A percentile compares a stretch with the other conserved stretches of the same genome.
Evolutionary conservation across 768 basidiomycete genomes (phyloP).

Genomic region (Boletus tylopilopsis): DNA sequence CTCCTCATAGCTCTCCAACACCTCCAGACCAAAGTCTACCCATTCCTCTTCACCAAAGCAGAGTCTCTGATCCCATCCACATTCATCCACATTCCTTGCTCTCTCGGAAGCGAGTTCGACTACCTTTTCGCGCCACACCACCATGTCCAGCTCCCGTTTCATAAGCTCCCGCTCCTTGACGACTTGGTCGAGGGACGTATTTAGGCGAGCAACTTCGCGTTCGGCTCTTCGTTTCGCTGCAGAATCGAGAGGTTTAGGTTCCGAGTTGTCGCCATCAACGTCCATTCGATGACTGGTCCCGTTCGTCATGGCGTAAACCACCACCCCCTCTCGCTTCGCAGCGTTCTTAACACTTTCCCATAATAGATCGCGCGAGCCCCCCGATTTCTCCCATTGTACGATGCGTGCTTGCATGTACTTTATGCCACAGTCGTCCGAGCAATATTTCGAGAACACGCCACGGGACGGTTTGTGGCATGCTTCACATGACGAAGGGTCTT

Average conservation of each 20-base stretch:
- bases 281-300: constrained; percentile 24
- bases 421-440: constrained; percentile 84
- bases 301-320: constrained; percentile 41
- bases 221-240: constrained; percentile 46
- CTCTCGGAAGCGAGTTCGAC: constrained; percentile 65
- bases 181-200: constrained; percentile 50
- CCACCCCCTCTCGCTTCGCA: constrained; percentile 66
- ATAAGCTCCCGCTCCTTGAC: constrained; percentile 59
- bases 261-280: constrained; percentile 8
- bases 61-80: constrained; percentile 87
- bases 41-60: constrained; percentile 82
- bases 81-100: constrained; percentile 61
- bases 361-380: constrained; percentile 58
- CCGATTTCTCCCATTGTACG: constrained; percentile 56
- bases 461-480: constrained; percentile 81
- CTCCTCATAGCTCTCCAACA: constrained; percentile 67
- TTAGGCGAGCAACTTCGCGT: constrained; percentile 55
- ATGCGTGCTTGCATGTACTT: constrained; percentile 67
- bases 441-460: constrained; percentile 85
- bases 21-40: constrained; percentile 61
- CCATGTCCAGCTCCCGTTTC: constrained; percentile 65
- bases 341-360: constrained; percentile 76
- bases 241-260: constrained; percentile 22
- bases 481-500: constrained; percentile 55
- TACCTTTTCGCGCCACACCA: constrained; percentile 67